Base-by-base conservation (phyloP, 2,329 filamentous ascomycete genomes). In the Monilinia polystroma region DNA sequence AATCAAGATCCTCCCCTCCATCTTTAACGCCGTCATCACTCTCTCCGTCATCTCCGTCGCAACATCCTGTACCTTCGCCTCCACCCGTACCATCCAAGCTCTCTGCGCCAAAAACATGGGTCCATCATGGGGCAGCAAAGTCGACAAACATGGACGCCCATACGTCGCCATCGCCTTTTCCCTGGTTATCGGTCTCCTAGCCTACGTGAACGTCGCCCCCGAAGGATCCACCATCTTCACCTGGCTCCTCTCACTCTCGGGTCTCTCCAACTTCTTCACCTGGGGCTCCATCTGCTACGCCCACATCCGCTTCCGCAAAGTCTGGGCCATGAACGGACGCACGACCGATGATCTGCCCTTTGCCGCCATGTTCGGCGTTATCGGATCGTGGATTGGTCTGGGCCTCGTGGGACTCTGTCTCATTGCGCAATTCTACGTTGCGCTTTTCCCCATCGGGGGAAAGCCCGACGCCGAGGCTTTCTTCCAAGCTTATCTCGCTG, bases 11-110 rank as follows among this genome's bases (percentile, higher is more conserved):
- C 85, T 97, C 4, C 92, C 92, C 2, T 93, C 90, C 0, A 86
- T 97, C 68, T 96, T 97, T 89, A 98, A 98, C 79, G 88, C 88
- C 35, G 92, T 97, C 70, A 97, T 98, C 77, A 88, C 97, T 76
- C 87, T 96, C 68, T 90, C 92, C 32, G 93, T 97, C 38, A 81
- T 97, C 38, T 96, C 92, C 0, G 93, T 97, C 69, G 93, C 93
- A 66, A 97, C 97, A 79, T 94, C 91, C 12, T 90, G 92, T 71
- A 90, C 97, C 66, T 98, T 96, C 74, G 94, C 92, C 55, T 93
- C 92, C 26, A 95, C 92, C 1, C 89, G 94, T 72, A 97, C 93
- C 3, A 86, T 98, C 7, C 92, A 93, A 54, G 93, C 93, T 14
- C 85, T 97, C 1, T 93, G 93, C 55, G 93, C 97, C 76, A 91